phyloP scores from a whole-genome alignment of 2,329 filamentous ascomycete genomes.

The Fusarium circinatum region DNA sequence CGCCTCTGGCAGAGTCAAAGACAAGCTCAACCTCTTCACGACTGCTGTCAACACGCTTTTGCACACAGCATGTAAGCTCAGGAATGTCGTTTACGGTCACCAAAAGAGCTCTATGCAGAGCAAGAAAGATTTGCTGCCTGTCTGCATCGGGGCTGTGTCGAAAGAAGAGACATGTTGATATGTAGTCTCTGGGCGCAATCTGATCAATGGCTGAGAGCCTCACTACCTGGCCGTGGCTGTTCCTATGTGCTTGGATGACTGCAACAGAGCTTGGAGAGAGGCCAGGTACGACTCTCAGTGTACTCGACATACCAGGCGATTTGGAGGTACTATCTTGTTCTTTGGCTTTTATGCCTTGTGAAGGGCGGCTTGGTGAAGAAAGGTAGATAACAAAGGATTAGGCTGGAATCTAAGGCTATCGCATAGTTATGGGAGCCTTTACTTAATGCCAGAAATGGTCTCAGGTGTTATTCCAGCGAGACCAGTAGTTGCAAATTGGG shows the following conservation, averaged over 20 bases:
- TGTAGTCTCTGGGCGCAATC: neutral
- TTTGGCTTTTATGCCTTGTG: neutral
- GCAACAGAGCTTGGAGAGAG: neutral
- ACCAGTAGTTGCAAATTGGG: neutral
- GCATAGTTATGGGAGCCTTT: rapidly evolving
- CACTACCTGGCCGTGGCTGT: neutral
- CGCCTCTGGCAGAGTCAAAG: neutral
- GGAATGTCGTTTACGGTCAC: neutral
- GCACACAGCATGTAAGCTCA: neutral
- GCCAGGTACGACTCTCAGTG: neutral
- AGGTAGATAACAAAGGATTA: neutral
- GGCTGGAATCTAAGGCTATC: neutral
- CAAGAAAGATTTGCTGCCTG: neutral
- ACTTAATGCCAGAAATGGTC: neutral
- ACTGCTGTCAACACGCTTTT: neutral
- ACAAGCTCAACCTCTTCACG: neutral
- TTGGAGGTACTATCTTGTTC: neutral
- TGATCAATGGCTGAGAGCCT: neutral
- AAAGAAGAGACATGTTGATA: neutral
- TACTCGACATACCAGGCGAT: neutral
- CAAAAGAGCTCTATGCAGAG: neutral
- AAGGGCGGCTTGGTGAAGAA: neutral
- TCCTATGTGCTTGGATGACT: neutral
- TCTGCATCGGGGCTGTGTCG: neutral
- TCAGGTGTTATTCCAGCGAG: neutral